Evolutionary conservation across 495 filamentous ascomycete genomes (phyloP).

Genomic region (Daldinia caldariorum): DNA sequence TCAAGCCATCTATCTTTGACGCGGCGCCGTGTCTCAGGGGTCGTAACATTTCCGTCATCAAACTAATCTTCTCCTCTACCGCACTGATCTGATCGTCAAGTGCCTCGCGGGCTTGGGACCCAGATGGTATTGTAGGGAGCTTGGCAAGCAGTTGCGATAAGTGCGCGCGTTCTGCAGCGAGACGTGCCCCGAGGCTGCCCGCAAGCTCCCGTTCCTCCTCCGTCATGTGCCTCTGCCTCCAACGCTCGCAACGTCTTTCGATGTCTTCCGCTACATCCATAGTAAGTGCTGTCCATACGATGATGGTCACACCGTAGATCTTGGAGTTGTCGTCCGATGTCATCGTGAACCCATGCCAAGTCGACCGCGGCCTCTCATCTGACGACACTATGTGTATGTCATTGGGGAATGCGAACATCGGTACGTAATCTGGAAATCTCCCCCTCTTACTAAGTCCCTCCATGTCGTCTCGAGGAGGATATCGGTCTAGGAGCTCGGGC

Average conservation of each 20-base stretch:
- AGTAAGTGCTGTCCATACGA: constrained; percentile 91
- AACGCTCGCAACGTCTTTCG: constrained; percentile 91
- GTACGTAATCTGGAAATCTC: constrained; percentile 94
- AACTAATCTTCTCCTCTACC: constrained; percentile 93
- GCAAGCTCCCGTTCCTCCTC: constrained; percentile 94
- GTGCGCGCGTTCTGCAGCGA: constrained; percentile 90
- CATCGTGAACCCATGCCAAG: constrained; percentile 99
- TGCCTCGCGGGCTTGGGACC: constrained; percentile 79
- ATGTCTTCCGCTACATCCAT: constrained; percentile 83
- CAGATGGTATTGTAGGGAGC: constrained; percentile 80
- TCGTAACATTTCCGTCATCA: constrained; percentile 95
- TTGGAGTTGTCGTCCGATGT: constrained; percentile 91
- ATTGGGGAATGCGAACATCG: constrained; percentile 99
- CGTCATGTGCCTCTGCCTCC: constrained; percentile 95
- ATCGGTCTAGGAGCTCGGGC: constrained; percentile 91
- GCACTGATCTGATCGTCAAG: constrained; percentile 94
- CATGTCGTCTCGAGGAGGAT: constrained; percentile 83
- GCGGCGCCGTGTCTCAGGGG: constrained; percentile 94
- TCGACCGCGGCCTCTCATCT: constrained; percentile 90
- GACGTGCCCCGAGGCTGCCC: constrained; percentile 86
- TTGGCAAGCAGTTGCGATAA: constrained; percentile 86
- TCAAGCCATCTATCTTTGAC: constrained; percentile 96
- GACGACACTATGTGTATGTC: constrained; percentile 96
- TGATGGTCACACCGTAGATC: constrained; percentile 90
- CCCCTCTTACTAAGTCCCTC: constrained; percentile 84